Conservation (phyloP, 163 green algal species). For the Scenedesmus sp. region DNA sequence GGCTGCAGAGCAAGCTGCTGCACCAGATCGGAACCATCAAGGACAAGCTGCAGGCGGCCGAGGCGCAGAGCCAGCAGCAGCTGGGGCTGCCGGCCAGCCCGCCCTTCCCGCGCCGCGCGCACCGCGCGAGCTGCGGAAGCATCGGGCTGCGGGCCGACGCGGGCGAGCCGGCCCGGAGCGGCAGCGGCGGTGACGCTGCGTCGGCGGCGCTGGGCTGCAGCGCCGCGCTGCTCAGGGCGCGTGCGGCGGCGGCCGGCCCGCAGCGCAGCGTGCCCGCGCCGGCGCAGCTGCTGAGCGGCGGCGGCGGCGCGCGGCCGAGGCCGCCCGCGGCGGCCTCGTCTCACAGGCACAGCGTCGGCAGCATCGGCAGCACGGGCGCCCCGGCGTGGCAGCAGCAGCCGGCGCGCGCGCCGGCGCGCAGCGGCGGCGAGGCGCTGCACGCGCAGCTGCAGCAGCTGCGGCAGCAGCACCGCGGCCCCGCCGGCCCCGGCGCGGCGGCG, state of each 20-base stretch:
- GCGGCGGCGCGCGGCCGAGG: too few species aligned
- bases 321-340: too few species aligned
- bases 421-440: neutral
- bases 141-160: neutral
- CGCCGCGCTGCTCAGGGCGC: neutral
- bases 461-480: neutral
- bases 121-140: neutral
- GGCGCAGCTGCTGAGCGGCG: neutral
- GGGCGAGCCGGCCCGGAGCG: neutral
- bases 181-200: neutral
- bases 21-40: conserved; percentile 34
- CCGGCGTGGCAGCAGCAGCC: too few species aligned
- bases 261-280: neutral
- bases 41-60: conserved; percentile 19
- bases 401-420: neutral
- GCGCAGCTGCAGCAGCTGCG: neutral
- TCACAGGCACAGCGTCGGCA: too few species aligned
- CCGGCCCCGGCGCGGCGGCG: neutral
- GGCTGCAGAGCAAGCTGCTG: conserved; percentile 34
- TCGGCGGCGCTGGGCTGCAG: neutral
- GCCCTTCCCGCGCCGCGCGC: neutral
- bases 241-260: neutral
- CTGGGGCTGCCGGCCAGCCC: neutral
- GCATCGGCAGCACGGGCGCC: too few species aligned
- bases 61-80: conserved; percentile 32